Base-by-base conservation (phyloP, 192 early-diverging fungal genomes). In the Umbelopsis vinacea region DNA sequence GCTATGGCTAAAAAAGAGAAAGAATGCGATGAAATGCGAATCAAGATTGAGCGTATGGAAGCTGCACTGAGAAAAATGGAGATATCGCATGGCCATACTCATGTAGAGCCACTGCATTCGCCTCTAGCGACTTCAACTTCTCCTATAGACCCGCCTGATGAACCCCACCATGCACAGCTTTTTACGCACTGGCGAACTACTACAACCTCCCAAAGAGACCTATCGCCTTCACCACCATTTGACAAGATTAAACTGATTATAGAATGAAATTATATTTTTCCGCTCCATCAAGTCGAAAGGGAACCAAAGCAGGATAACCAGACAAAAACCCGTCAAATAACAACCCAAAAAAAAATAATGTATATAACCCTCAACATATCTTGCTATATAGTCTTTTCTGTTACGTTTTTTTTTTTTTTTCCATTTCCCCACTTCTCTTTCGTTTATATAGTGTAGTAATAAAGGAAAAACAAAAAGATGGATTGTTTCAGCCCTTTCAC, bases 1-100 rank as follows among this genome's bases (percentile, higher is more conserved):
- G 77, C 23, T 19, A 63, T 72, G 24, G 38, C 35, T 21, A 57
- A 60, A 19, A 78, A 74, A 68, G 72, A 78, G 68, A 68, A 46
- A 1, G 54, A 73, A 24, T 55, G 73, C 7, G 76, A 78, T 35
- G 71, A 69, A 29, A 33, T 78, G 14, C 68, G 72, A 21, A 10
- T 63, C 12, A 63, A 63, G 33, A 63, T 63, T 37, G 17, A 63
- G 12, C 33, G 4, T 8, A 63, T 63, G 57, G 57, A 63, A 17
- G 57, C 23, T 17, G 4, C 15, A 19, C 57, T 63, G 14, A 29
- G 33, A 19, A 29, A 17, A 9, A 63, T 63, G 57, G 57, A 63
- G 33, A 17, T 63, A 14, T 35, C 26, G 17, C 57, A 63, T 63
- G 23, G 53, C 8, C 22, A 54, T 26, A 11, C 40, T 12, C 40